Evolutionary conservation across 2,329 filamentous ascomycete species (phyloP).

Genomic region (Talaromyces sp.): DNA sequence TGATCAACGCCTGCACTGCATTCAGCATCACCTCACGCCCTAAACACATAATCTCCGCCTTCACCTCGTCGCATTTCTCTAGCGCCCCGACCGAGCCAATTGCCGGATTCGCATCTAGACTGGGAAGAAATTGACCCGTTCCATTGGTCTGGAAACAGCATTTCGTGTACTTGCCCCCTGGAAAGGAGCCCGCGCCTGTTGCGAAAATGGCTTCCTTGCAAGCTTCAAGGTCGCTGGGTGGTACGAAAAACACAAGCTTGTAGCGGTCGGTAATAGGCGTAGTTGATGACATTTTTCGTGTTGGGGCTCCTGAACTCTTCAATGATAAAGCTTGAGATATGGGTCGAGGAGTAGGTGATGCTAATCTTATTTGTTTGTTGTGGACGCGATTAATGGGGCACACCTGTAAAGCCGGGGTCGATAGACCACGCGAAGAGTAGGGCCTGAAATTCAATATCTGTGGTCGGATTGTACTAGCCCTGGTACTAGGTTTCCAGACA

Average conservation of each 20-base stretch:
- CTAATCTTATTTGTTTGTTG: not conserved
- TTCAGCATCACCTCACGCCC: constrained; percentile 40
- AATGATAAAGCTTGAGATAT: not conserved
- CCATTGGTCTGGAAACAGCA: constrained; percentile 45
- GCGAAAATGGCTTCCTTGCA: constrained; percentile 49
- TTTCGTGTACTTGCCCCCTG: constrained; percentile 45
- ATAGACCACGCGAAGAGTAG: not conserved
- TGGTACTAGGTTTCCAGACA: not conserved
- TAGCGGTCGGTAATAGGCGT: constrained; percentile 32
- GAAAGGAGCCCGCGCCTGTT: constrained; percentile 46
- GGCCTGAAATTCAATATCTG: not conserved
- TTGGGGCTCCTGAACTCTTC: not conserved
- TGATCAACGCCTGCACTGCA: constrained; percentile 45
- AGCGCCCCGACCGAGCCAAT: constrained; percentile 43
- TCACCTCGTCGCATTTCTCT: constrained; percentile 47
- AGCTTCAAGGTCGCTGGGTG: constrained; percentile 38
- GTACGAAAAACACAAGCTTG: constrained; percentile 51
- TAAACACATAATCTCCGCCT: constrained; percentile 48
- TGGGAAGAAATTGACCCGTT: constrained; percentile 47
- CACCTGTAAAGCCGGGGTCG: not conserved
- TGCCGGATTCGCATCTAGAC: constrained; percentile 42
- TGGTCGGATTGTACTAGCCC: constrained; percentile 2
- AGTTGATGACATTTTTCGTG: constrained; percentile 28
- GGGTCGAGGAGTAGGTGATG: not conserved
- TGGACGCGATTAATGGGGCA: not conserved